Base-by-base conservation (phyloP, 345 rosid genomes). In the Eutrema heterophyllum region DNA sequence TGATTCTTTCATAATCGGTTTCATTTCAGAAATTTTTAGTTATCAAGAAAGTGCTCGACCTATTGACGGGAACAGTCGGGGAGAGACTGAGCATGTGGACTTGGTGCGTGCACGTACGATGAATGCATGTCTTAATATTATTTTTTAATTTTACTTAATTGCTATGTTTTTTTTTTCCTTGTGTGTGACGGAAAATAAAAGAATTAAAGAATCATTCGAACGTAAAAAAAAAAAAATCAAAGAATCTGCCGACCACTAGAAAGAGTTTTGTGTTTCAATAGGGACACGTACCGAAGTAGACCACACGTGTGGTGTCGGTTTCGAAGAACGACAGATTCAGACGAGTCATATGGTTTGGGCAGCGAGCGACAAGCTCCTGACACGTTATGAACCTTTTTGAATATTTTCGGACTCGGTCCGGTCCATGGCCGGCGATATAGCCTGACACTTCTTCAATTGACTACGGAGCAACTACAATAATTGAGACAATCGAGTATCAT, bases 221-320 rank as follows among this genome's bases (percentile, higher is more conserved):
- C n/a, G n/a, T n/a, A n/a, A n/a, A n/a, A n/a, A n/a, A n/a, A n/a
- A n/a, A n/a, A n/a, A n/a, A n/a, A n/a, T n/a, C n/a, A 24, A 68
- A 35, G 24, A 76, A 46, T 70, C 54, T 50, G 68, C 80, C 80
- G 80, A 70, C 80, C 80, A 77, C 33, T 64, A 51, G 29, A 71
- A 58, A 58, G 64, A 33, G 29, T 18, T 38, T 41, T 69, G 46
- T 76, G 70, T 55, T 64, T 9, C 29, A 50, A 57, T 50, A 50
- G 66, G 57, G 81, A 66, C 81, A 77, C 81, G 77, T 71, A 65
- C 41, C 48, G 14, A 51, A 71, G 43, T 77, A 71, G 76, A 71
- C 61, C 80, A 71, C 72, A 71, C 64, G 68, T 77, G 68, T 71
- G 72, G 45, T 57, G 80, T 71, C 73, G 68, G 73, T 40, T 50